These are phyloP conservation scores for Yamadazyma blattariae DNA, from an alignment of 1,139 yeast genomes.

Conservation along the genomic window DNA sequence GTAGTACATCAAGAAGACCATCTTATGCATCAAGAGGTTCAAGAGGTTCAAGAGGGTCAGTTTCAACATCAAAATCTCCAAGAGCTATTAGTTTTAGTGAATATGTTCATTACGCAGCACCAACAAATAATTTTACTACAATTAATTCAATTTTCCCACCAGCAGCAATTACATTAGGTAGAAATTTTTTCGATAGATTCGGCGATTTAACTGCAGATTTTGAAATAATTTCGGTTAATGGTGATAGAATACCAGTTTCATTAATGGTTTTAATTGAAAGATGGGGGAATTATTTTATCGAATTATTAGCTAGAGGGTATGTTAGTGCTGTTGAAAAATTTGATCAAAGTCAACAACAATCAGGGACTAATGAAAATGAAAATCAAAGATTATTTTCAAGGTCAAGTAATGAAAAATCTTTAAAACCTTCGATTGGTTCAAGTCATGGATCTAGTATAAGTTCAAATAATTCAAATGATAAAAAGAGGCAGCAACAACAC, in stretches of 20 bases:
- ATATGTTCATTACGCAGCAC: slow-evolving; percentile 75
- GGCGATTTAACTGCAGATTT: slow-evolving; percentile 67
- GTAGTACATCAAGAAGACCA: slow-evolving; percentile 14
- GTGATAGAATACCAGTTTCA: slow-evolving; percentile 63
- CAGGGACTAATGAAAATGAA: too few species aligned
- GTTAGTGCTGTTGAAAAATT: slow-evolving; percentile 53
- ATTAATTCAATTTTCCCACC: slow-evolving; percentile 70
- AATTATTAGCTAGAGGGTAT: slow-evolving; percentile 59
- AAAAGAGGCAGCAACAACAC: neutral
- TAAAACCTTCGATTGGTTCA: slow-evolving; percentile 15
- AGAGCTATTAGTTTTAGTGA: slow-evolving; percentile 53
- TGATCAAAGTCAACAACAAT: slow-evolving; percentile 26
- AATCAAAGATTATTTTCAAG: slow-evolving; percentile 9
- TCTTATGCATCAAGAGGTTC: slow-evolving; percentile 17
- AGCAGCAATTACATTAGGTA: slow-evolving; percentile 71
- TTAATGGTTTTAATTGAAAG: slow-evolving; percentile 58
- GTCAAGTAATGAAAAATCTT: slow-evolving; percentile 4
- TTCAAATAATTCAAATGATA: slow-evolving; percentile 9
- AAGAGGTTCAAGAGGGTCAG: slow-evolving; percentile 11
- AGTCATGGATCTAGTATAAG: slow-evolving; percentile 11
- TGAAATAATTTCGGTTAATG: slow-evolving; percentile 65
- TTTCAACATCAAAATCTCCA: slow-evolving; percentile 16
- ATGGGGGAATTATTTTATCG: slow-evolving; percentile 73
- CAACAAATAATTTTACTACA: slow-evolving; percentile 62
- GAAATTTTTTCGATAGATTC: slow-evolving; percentile 68